Percentiles rank a stretch among this genome's conserved stretches.
These are phyloP conservation scores for Phyllachora maydis DNA, from an alignment of 2,329 filamentous ascomycete species.

Conservation along the genomic window DNA sequence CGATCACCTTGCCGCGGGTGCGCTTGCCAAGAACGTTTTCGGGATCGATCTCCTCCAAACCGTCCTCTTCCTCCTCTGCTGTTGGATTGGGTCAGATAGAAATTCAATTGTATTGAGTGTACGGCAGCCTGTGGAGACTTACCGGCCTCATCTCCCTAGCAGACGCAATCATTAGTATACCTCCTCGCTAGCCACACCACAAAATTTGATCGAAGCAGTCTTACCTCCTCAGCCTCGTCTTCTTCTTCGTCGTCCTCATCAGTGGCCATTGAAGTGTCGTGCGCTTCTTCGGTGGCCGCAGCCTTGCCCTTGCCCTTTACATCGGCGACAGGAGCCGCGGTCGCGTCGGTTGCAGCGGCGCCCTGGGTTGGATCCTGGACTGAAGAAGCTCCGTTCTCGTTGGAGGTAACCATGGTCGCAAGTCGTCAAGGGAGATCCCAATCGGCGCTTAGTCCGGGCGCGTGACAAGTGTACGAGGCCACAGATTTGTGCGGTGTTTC, in stretches of 20 bases:
- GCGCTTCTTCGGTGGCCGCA: conserved; percentile 25
- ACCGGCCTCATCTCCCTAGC: conserved; percentile 12
- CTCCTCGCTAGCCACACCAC: too few relatives aligned
- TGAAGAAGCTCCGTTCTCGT: conserved; percentile 26
- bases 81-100: conserved; percentile 15
- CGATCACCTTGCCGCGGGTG: conserved; percentile 80
- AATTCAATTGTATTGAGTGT: conserved; percentile 4
- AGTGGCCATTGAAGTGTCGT: conserved; percentile 52
- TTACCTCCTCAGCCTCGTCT: conserved; percentile 22
- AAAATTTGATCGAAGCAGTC: too few relatives aligned
- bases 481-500: too few relatives aligned
- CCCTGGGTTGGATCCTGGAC: too few relatives aligned
- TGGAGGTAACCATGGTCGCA: conserved; percentile 21
- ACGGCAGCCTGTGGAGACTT: conserved; percentile 4
- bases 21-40: conserved; percentile 81
- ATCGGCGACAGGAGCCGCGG: conserved; percentile 8
- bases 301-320: conserved; percentile 63
- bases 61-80: conserved; percentile 58
- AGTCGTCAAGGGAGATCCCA: too few relatives aligned
- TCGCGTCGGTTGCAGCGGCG: conserved; percentile 16
- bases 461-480: too few relatives aligned
- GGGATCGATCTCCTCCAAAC: conserved; percentile 78
- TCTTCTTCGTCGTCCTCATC: conserved; percentile 54
- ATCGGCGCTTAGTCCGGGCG: too few relatives aligned
- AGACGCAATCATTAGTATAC: too few relatives aligned